Conservation (phyloP, 768 basidiomycete genomes). For the Paxillus involutus region DNA sequence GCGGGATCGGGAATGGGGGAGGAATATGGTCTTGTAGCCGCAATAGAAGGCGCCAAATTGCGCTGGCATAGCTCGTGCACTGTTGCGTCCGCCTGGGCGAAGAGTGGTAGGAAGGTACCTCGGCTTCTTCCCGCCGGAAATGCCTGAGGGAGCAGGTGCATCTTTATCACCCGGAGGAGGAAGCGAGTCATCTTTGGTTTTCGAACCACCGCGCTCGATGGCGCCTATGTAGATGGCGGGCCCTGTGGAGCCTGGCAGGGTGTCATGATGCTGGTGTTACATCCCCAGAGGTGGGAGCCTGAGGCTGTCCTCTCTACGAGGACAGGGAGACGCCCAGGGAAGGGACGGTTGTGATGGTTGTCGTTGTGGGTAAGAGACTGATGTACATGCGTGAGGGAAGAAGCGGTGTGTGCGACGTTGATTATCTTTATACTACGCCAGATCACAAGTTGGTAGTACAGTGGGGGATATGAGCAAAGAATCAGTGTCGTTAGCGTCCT, state of each 20-base stretch:
- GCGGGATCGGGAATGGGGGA: conserved; percentile 1
- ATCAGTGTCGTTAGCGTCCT: too few species aligned
- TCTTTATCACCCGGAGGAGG: conserved; percentile 38
- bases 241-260: conserved; percentile 16
- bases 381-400: too few species aligned
- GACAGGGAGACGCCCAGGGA: conserved; percentile 11
- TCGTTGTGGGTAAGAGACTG: conserved; percentile 13
- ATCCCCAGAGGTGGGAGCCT: not conserved
- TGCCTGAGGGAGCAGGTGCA: conserved; percentile 16
- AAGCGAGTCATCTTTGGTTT: conserved; percentile 31
- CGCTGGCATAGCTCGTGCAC: conserved; percentile 18
- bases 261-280: conserved; percentile 22
- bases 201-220: conserved; percentile 10
- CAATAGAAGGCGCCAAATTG: conserved; percentile 17
- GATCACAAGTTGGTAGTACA: too few species aligned
- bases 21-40: conserved; percentile 1
- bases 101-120: conserved; percentile 39
- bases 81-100: conserved; percentile 36
- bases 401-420: too few species aligned
- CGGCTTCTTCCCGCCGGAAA: conserved; percentile 17
- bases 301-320: conserved; percentile 6
- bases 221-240: conserved; percentile 9
- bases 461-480: too few species aligned
- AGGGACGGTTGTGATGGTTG: conserved; percentile 17
- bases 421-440: too few species aligned